Conservation (phyloP, 345 rosid genomes). For the Gossypium bickii region DNA sequence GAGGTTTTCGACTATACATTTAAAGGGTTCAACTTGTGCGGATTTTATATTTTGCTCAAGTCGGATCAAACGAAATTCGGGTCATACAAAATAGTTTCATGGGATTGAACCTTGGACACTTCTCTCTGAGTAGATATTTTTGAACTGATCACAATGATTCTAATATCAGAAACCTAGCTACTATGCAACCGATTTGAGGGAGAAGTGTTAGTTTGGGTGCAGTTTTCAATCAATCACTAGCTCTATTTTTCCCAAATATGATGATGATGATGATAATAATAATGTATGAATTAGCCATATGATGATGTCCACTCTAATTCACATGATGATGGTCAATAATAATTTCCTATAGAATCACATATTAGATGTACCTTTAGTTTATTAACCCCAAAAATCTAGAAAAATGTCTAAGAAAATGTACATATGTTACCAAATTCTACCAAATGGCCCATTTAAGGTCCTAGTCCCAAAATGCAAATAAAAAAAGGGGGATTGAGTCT, state of each 20-base stretch:
- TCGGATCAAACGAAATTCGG: too few relatives aligned
- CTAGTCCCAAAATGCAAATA: too few relatives aligned
- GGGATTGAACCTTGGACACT: not conserved
- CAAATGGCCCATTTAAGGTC: too few relatives aligned
- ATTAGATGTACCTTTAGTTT: not conserved
- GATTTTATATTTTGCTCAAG: too few relatives aligned
- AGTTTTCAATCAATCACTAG: conserved; percentile 4
- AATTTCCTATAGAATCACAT: conserved; percentile 31
- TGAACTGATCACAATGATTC: conserved; percentile 6
- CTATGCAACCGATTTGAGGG: not conserved
- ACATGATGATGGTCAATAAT: conserved; percentile 52
- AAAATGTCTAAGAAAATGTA: too few relatives aligned
- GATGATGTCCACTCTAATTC: conserved; percentile 35
- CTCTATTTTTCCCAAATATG: not conserved
- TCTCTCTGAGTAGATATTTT: not conserved
- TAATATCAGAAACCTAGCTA: conserved; percentile 12
- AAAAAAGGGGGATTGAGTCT: too few relatives aligned
- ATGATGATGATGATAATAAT: conserved; percentile 3
- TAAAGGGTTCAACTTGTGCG: too few relatives aligned
- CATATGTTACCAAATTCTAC: too few relatives aligned
- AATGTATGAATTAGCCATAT: conserved; percentile 19
- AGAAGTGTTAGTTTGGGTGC: not conserved
- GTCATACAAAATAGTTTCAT: too few relatives aligned
- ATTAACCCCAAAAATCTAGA: not conserved
- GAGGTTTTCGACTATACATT: too few relatives aligned